Evolutionary conservation across 108 stramenopile genomes (phyloP), one percentile per base, ranked within the genome.

Genomic region (Fragilariopsis cylindrus): DNA sequence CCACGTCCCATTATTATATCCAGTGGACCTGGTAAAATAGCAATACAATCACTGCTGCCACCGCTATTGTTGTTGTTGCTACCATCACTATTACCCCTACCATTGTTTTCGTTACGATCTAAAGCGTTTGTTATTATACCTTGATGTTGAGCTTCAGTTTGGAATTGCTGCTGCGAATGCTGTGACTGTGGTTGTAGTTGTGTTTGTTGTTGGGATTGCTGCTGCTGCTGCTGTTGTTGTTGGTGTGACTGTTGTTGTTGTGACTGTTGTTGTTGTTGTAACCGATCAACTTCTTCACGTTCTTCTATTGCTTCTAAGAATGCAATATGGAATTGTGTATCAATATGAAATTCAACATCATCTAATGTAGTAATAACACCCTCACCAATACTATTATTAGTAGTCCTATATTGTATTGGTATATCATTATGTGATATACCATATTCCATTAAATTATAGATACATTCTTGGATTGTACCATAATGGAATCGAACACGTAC

Each of bases 1-100:
- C 76, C 76, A 44, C 76, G 45, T 13, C 76, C 76, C 69, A 76
- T 40, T 11, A 76, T 6, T 5, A 76, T 65, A 63, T 76, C 76
- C 9, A 70, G 13, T 6, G 60, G 60, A 7, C 48, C 41, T 11
- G 76, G 76, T 30, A 30, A 0, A 43, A 21, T 8, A 64, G 18
- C 12, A 53, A 16, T 2, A 41, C 44, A 18, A 45, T 12, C 65
- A 18, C 5, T 43, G 13, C 6, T 11, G 43, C 11, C 7, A 43
- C 11, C 44, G 45, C 19, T 44, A 11, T 16, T 18, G 3, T 60
- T 15, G 9, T n/a, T 53, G 15, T 12, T 15, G 52, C 30, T 2
- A 30, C 30, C 30, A 30, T 0, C 30, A 2, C 30, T 30, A 30
- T 30, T 30, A 30, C 30, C 30, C 30, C 30, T 30, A 30, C 30